Conservation (phyloP, 495 filamentous ascomycete species). For the Penicillium dipodomyicola region DNA sequence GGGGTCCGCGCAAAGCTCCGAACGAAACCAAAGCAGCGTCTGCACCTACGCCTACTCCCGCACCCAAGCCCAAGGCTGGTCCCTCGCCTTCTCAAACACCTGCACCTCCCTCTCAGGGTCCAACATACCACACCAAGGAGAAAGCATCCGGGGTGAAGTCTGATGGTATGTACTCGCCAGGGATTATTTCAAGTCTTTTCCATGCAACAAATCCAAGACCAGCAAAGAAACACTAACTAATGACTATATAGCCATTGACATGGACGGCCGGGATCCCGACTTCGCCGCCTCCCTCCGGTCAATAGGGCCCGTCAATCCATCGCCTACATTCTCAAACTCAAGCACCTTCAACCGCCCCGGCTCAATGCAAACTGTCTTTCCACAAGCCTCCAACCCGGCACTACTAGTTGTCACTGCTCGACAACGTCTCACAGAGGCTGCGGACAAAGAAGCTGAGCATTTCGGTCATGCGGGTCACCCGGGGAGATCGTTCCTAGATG, state of each 20-base stretch:
- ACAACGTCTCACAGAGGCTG: conserved; percentile 41
- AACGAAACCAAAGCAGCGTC: conserved; percentile 17
- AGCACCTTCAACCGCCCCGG: conserved; percentile 44
- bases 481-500: conserved; percentile 59
- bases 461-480: conserved; percentile 44
- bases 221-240: conserved; percentile 11
- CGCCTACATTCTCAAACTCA: conserved; percentile 55
- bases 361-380: conserved; percentile 42
- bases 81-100: conserved; percentile 35
- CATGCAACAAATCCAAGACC: not conserved
- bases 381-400: conserved; percentile 52
- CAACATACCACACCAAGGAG: conserved; percentile 43
- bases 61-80: conserved; percentile 15
- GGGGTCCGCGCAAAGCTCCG: conserved; percentile 23
- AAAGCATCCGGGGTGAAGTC: conserved; percentile 36
- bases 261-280: conserved; percentile 63
- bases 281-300: conserved; percentile 60
- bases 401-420: conserved; percentile 49
- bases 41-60: conserved; percentile 18
- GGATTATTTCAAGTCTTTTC: not conserved
- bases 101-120: conserved; percentile 24
- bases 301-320: conserved; percentile 63
- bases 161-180: conserved; percentile 24
- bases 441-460: conserved; percentile 49
- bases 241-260: conserved; percentile 53